Evolutionary conservation across 495 filamentous ascomycete species (phyloP), one percentile per base, ranked within the genome.

Genomic region (Tuber calosporum): DNA sequence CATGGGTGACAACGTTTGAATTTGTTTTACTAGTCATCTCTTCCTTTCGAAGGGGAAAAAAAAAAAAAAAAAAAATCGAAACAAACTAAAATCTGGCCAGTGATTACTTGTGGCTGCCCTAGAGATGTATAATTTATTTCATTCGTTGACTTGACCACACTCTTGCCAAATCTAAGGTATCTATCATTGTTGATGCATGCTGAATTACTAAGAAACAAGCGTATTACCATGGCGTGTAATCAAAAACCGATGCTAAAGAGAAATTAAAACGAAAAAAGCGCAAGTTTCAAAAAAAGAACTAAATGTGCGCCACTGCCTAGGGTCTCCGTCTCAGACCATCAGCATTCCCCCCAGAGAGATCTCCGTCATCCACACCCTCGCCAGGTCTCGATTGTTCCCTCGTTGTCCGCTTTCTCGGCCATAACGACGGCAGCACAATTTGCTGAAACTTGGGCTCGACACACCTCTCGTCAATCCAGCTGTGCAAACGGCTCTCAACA

Each of bases 401-500:
- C 22, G 92, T 93, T 79, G 92, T 94, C 83, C 87, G 87, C 83
- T 92, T 98, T 69, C 96, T 85, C 13, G 96, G 95, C 95, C 95
- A 99, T 71, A 99, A 84, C 81, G 92, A 95, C 9, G 95, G 95
- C 38, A 99, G 84, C 11, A 91, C 93, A 48, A 99, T 94, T 71
- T 98, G 93, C 81, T 99, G 95, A 74, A 99, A 97, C 37, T 93
- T 87, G 15, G 95, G 95, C 83, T 98, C 95, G 3, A 99, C 95
- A 71, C 91, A 93, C 41, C 95, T 89, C 80, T 98, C 95, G 81
- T 99, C 95, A 77, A 99, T 97, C 95, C 95, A 99, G 38, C 90
- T 89, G 81, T 98, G 95, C 9, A 99, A 86, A 11, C 94, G 87
- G 7, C 90, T 89, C 83, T 99, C 95, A 53, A 99, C 90, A 4